Conservation (phyloP, 331 rosid genomes). For the Dryas integrifolia region DNA sequence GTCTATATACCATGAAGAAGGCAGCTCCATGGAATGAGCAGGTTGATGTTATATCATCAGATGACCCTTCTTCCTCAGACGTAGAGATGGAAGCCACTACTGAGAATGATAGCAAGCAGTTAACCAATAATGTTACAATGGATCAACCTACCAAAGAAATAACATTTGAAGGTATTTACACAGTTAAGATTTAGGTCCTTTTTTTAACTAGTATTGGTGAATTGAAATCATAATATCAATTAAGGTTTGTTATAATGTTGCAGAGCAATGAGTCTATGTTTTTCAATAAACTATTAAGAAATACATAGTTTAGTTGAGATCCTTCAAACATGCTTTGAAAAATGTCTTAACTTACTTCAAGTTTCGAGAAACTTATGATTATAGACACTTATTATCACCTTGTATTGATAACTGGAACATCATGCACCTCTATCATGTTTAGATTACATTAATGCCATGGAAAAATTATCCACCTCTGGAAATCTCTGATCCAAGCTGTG, state of each 20-base stretch:
- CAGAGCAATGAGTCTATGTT: background rate
- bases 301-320: too few species aligned
- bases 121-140: background rate
- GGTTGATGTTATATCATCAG: conserved; percentile 44
- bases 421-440: background rate
- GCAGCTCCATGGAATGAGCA: conserved; percentile 47
- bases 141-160: conserved; percentile 16
- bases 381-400: background rate
- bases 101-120: conserved; percentile 24
- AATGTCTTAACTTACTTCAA: background rate
- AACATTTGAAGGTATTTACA: conserved; percentile 46
- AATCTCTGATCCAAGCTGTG: background rate
- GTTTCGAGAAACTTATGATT: background rate
- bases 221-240: background rate
- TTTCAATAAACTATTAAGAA: background rate
- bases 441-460: background rate
- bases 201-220: conserved; percentile 7
- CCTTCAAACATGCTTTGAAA: background rate
- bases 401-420: background rate
- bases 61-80: conserved; percentile 55
- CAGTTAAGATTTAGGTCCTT: background rate
- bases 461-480: background rate
- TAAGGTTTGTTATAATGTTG: background rate
- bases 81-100: conserved; percentile 21
- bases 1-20: conserved; percentile 48